Evolutionary conservation across 306 rosid genomes (phyloP), one percentile per base, ranked within the genome.

Genomic region (Lathyrus aphaca): DNA sequence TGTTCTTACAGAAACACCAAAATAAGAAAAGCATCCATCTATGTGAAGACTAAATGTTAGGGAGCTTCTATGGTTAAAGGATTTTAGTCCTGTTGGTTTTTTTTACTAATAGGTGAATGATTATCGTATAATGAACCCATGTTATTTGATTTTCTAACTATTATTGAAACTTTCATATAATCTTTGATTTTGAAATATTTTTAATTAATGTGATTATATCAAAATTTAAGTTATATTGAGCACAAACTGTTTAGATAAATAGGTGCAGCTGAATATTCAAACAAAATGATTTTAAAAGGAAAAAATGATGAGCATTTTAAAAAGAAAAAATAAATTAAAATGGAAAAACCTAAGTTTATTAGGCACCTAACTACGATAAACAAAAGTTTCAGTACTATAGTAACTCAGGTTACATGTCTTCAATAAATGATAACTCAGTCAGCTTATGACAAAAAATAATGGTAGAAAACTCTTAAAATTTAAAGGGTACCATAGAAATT

Each of bases 11-110:
- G 27, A 29, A 53, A 16, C 53, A 82, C 54, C n/a, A 46, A 29
- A 40, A 32, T 77, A 54, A 40, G 29, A 58, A 30, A 80, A 66
- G 51, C 64, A 76, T 53, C 59, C 64, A 64, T 56, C 40, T 5
- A 71, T 16, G 17, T 42, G 63, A 59, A 72, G 77, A 71, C 30
- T 12, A 59, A 37, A 29, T 44, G 17, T 44, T 14, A 44, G 44
- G 44, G 13, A 39, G 45, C 45, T 9, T 40, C 14, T 40, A 10
- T 10, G 45, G 14, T 40, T 40, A 45, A 14, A 45, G 8, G 18
- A n/a, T 45, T n/a, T 45, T 45, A 16, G 51, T 27, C 49, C 50
- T 35, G 44, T 14, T 70, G n/a, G 6, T 19, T 18, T 50, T 50
- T 18, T 50, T 48, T 48, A 48, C 54, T 16, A 48, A 48, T 48